Evolutionary conservation across 2,329 filamentous ascomycete species (phyloP).

Genomic region (Cladophialophora immunda): DNA sequence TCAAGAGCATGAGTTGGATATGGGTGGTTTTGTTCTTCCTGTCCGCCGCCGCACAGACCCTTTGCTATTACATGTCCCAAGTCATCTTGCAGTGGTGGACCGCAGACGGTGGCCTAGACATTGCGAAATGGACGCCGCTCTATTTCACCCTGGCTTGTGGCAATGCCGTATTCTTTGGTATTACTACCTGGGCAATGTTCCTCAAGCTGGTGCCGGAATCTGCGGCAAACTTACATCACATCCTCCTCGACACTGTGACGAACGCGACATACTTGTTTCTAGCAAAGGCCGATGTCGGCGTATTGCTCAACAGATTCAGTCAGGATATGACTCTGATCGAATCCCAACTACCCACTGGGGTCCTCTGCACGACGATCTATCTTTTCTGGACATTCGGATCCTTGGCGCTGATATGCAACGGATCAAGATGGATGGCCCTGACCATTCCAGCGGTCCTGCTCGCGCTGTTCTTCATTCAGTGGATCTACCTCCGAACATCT

Average conservation of each 20-base stretch:
- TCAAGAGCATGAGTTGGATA: constrained; percentile 15
- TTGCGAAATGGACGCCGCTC: constrained; percentile 12
- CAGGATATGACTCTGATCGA: constrained; percentile 39
- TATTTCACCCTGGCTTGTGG: constrained; percentile 9
- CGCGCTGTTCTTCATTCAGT: constrained; percentile 54
- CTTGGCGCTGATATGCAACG: constrained; percentile 48
- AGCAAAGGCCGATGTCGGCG: constrained; percentile 50
- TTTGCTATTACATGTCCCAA: constrained; percentile 17
- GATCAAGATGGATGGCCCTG: constrained; percentile 51
- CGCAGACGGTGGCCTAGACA: constrained; percentile 4
- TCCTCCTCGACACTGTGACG: constrained; percentile 58
- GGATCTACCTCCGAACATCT: constrained; percentile 58
- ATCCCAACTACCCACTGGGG: constrained; percentile 29
- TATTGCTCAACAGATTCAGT: constrained; percentile 48
- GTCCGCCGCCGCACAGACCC: constrained; percentile 1
- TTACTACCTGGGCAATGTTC: constrained; percentile 53
- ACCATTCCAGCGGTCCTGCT: constrained; percentile 50
- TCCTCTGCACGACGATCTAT: neutral
- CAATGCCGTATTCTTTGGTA: constrained; percentile 3
- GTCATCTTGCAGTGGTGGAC: constrained; percentile 22
- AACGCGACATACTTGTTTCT: constrained; percentile 54
- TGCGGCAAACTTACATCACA: constrained; percentile 58
- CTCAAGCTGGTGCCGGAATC: constrained; percentile 56
- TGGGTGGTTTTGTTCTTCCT: constrained; percentile 12
- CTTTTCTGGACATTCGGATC: constrained; percentile 19